Evolutionary conservation across 78 protist genomes (phyloP), one percentile per base, ranked within the genome.

Genomic region (Dictyostelium brefeldianum): DNA sequence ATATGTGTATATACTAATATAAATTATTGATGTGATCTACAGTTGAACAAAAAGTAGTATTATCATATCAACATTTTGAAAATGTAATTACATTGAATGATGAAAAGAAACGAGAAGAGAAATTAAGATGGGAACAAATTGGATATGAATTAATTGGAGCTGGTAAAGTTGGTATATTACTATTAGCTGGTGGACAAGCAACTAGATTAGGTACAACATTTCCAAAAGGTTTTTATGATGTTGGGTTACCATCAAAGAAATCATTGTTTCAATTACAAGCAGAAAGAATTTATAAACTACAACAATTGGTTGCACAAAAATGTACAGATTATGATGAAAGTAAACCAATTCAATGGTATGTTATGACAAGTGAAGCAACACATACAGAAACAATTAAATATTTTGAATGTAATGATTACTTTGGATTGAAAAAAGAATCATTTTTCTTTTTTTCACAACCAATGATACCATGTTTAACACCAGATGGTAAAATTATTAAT

Each of bases 151-250:
- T 69, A 70, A 87, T 97, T 47, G 69, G 91, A 4, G 43, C 57
- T 18, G 96, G 97, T 22, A 27, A 89, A 53, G 95, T 91, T 18
- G 98, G 91, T 5, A 75, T 81, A 9, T 25, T 97, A 25, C 81
- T 98, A 43, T 81, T 98, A 50, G 99, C 99, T 0, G 99, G 99
- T 31, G 99, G 99, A 20, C 94, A 95, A 92, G 97, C 99, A 5
- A 97, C 99, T 5, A 85, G 99, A 22, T 96, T 98, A 2, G 99
- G 99, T 20, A 95, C 92, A 41, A 59, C 81, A 27, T 75, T 97
- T 50, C 99, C 99, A 10, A 98, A 98, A 78, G 99, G 99, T 1
- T 93, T 94, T 94, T 97, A 85, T 80, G 94, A 96, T 78, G 92
- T 98, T 59, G 99, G 97, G 36, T 81, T 98, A 48, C 99, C 98